Evolutionary conservation across 768 basidiomycete genomes (phyloP).

Genomic region (Tephrocybe sp.): DNA sequence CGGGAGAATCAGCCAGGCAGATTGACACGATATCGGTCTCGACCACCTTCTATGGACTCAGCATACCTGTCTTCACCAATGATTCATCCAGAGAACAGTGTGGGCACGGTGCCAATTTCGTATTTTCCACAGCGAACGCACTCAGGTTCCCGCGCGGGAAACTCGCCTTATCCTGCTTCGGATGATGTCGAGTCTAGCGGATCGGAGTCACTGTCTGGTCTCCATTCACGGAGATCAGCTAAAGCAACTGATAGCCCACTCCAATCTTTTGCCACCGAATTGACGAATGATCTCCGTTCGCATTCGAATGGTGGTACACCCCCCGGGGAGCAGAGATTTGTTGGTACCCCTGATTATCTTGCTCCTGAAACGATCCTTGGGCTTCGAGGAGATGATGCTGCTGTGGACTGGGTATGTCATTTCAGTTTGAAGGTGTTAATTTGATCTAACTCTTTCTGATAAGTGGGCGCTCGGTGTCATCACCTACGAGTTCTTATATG

Average conservation of each 20-base stretch:
- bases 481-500: slow-evolving; percentile 96
- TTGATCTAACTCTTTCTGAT: slow-evolving; percentile 14
- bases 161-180: slow-evolving; percentile 64
- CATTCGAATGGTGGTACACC: slow-evolving; percentile 71
- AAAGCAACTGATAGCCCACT: slow-evolving; percentile 71
- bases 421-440: background rate
- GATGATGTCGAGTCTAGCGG: slow-evolving; percentile 88
- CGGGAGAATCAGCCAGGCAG: slow-evolving; percentile 58
- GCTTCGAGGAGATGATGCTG: slow-evolving; percentile 89
- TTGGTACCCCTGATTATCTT: slow-evolving; percentile 96
- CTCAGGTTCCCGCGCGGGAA: slow-evolving; percentile 54
- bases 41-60: slow-evolving; percentile 81
- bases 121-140: slow-evolving; percentile 75
- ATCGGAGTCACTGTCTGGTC: slow-evolving; percentile 68
- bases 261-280: slow-evolving; percentile 83
- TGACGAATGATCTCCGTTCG: slow-evolving; percentile 79
- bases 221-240: slow-evolving; percentile 45
- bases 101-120: slow-evolving; percentile 58
- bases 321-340: slow-evolving; percentile 88
- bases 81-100: slow-evolving; percentile 51
- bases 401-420: slow-evolving; percentile 90
- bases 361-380: slow-evolving; percentile 96
- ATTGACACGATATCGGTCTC: slow-evolving; percentile 58
- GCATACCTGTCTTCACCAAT: slow-evolving; percentile 78
- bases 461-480: slow-evolving; percentile 99